Evolutionary conservation across 2,329 filamentous ascomycete species (phyloP).

Genomic region (Penicillium palitans): DNA sequence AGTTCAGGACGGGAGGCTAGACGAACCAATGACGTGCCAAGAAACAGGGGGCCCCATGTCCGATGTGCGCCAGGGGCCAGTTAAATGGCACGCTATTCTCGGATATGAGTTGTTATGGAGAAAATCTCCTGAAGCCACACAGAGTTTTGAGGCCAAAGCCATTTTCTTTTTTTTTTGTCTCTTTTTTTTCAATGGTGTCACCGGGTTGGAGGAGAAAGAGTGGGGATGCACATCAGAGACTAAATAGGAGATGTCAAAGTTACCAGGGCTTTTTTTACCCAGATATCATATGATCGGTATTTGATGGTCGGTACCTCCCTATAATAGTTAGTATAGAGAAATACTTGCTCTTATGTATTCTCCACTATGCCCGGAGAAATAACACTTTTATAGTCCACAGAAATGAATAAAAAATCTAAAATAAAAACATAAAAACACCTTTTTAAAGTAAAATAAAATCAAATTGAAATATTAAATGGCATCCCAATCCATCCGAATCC

Average conservation of each 20-base stretch:
- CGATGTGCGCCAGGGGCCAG: not conserved
- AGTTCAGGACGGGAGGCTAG: not conserved
- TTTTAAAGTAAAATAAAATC: not conserved
- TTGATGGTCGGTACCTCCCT: conserved; percentile 3
- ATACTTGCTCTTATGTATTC: not conserved
- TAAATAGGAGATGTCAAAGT: not conserved
- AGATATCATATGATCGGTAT: not conserved
- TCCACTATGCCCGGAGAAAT: not conserved
- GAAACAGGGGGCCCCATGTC: not conserved
- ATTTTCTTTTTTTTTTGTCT: not conserved
- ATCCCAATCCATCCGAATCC: not conserved
- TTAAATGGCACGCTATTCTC: not conserved
- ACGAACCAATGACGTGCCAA: not conserved
- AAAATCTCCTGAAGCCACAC: conserved; percentile 1
- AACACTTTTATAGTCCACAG: not conserved
- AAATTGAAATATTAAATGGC: not conserved
- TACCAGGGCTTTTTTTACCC: not conserved
- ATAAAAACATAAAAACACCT: not conserved
- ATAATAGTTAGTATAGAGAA: not conserved
- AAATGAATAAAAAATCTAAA: not conserved
- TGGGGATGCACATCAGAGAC: not conserved
- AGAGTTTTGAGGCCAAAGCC: not conserved
- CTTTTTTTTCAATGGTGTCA: not conserved
- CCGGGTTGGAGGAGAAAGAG: not conserved
- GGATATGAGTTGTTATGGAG: not conserved